phyloP scores from a whole-genome alignment of 2,329 filamentous ascomycete species.

The Sclerotinia glacialis region DNA sequence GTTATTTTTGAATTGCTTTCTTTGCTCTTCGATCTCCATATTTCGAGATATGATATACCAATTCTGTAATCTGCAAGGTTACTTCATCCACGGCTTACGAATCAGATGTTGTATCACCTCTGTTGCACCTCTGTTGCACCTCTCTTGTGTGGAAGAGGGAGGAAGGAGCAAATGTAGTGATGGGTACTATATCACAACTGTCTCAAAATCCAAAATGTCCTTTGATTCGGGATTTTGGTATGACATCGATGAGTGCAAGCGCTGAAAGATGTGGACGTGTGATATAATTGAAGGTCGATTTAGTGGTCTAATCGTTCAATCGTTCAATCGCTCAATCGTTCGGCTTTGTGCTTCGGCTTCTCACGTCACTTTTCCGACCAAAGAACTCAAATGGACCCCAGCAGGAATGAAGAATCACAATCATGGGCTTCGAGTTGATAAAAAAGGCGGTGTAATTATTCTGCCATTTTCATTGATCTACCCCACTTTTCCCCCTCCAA shows the following conservation, averaged over 20 bases:
- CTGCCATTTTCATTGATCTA: neutral
- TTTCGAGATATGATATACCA: conserved; percentile 1
- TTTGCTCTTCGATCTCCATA: neutral
- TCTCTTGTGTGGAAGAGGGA: neutral
- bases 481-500: neutral
- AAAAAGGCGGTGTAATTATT: conserved; percentile 3
- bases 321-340: too few species aligned
- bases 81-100: neutral
- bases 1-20: neutral
- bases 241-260: neutral
- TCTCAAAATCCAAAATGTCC: neutral
- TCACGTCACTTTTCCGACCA: neutral
- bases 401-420: neutral
- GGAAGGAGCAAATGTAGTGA: neutral
- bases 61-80: neutral
- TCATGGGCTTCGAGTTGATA: neutral
- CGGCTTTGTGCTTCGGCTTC: neutral
- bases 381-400: neutral
- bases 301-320: too few species aligned
- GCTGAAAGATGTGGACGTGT: neutral
- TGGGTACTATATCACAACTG: neutral
- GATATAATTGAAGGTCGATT: neutral
- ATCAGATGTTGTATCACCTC: conserved; percentile 1
- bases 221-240: neutral
- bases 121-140: neutral